Evolutionary conservation across 2,329 filamentous ascomycete genomes (phyloP), one percentile per base, ranked within the genome.

Genomic region (Cercospora brassicicola): DNA sequence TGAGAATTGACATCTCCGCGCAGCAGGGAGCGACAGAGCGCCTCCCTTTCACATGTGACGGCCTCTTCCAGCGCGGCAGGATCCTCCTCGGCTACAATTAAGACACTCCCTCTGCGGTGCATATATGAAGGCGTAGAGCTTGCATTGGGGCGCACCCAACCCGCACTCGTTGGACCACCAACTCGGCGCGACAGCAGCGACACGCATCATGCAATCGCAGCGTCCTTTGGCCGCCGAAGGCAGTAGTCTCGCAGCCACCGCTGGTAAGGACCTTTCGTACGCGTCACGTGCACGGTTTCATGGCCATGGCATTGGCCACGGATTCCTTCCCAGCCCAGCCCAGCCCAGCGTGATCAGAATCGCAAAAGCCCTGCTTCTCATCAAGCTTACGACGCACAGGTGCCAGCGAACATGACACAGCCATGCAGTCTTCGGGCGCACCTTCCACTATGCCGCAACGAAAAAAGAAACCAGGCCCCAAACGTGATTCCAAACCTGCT

Each of bases 401-500:
- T 36, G 62, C 45, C 33, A 68, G 48, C 42, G 36, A 67, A 33
- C 64, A 39, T 26, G 69, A 67, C 6, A 56, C 30, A 4, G 57
- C 56, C 13, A 23, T 63, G 39, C 63, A 48, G 23, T 64, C 65
- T 6, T 63, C 60, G 6, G 55, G 61, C 39, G 39, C 63, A 8
- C 30, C 63, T 57, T 48, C 67, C 5, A 28, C 59, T 5, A 20
- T 70, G 62, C 67, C 64, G 20, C 63, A 64, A 48, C 30, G 65
- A 18, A 72, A 72, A 45, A 73, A 73, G 66, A 70, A 71, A 45
- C 72, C 72, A 4, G 72, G 72, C 5, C 72, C 72, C 10, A 73
- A 73, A 48, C 67, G 72, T 23, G 72, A 73, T 57, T 62, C 62
- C 51, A 73, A 71, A 60, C 72, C 72, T 56, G 72, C 72, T 3